Conservation (phyloP, 352 stramenopile genomes). For the Pythium folliculosum region DNA sequence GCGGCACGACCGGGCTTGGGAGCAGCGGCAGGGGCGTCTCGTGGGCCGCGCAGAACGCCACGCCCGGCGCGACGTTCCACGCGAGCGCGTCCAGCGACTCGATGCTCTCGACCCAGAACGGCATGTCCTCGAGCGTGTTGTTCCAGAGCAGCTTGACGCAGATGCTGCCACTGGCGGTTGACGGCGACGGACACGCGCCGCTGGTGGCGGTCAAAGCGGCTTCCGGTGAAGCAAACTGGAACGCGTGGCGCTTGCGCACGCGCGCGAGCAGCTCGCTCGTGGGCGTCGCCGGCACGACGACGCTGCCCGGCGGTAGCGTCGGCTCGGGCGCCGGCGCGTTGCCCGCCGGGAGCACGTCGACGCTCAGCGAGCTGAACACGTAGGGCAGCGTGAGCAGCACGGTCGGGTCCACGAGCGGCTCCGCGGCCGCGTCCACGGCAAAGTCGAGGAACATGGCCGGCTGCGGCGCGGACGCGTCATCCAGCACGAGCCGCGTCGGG, state of each 20-base stretch:
- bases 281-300: constrained; percentile 35
- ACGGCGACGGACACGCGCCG: neutral
- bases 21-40: constrained; percentile 24
- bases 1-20: constrained; percentile 30
- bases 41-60: constrained; percentile 31
- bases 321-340: constrained; percentile 36
- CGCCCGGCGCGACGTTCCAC: constrained; percentile 45
- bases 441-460: constrained; percentile 55
- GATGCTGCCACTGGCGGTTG: constrained; percentile 21
- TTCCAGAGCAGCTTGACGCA: constrained; percentile 51
- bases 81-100: constrained; percentile 42
- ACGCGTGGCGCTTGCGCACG: constrained; percentile 45
- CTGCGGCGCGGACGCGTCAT: neutral
- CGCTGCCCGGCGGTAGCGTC: constrained; percentile 14
- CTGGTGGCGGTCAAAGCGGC: neutral
- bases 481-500: constrained; percentile 25
- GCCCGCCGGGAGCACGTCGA: constrained; percentile 41
- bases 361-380: constrained; percentile 47
- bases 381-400: constrained; percentile 38
- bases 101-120: constrained; percentile 59
- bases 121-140: constrained; percentile 35
- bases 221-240: constrained; percentile 28
- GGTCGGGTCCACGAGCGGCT: constrained; percentile 15
- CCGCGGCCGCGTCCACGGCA: constrained; percentile 23
- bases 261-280: constrained; percentile 34